These are phyloP conservation scores for Apiotrichum sp. DNA, from an alignment of 1,284 basidiomycete species.

Conservation along the genomic window DNA sequence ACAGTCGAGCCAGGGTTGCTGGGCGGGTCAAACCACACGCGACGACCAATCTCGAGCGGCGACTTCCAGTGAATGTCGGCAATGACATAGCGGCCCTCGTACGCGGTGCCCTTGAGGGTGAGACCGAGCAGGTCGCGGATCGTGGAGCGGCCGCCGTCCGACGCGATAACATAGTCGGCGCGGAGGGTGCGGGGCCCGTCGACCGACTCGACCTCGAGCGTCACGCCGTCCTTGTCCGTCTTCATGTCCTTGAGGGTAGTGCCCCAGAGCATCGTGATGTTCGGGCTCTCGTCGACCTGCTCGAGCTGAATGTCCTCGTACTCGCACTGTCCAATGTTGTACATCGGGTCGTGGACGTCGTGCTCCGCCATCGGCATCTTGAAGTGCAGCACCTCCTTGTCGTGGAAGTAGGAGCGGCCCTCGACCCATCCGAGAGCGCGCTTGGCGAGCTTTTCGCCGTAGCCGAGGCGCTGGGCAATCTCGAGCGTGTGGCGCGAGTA, in stretches of 20 bases:
- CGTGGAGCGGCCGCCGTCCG: constrained; percentile 14
- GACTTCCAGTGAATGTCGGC: constrained; percentile 22
- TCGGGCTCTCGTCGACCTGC: constrained; percentile 3
- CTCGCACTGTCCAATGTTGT: constrained; percentile 20
- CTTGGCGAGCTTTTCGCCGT: constrained; percentile 6
- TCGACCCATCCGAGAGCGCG: constrained; percentile 15
- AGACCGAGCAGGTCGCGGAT: constrained; percentile 11
- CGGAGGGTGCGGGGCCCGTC: constrained; percentile 15
- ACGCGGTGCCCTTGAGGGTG: constrained; percentile 13
- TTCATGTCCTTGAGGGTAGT: constrained; percentile 1
- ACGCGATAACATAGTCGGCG: constrained; percentile 11
- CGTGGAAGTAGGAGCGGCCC: constrained; percentile 15
- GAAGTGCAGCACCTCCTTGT: constrained; percentile 16
- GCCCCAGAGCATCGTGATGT: constrained; percentile 18
- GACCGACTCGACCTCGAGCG: constrained; percentile 9
- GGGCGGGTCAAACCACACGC: constrained; percentile 19
- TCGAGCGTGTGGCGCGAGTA: constrained; percentile 19
- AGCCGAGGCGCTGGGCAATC: constrained; percentile 17
- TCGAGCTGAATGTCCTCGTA: constrained; percentile 18
- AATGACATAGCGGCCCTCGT: constrained; percentile 18
- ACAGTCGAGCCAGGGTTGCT: constrained; percentile 16
- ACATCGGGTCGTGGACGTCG: constrained; percentile 13
- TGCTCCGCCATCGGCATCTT: constrained; percentile 11
- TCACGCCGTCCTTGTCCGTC: constrained; percentile 10
- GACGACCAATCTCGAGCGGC: constrained; percentile 9